phyloP scores from a whole-genome alignment of 495 filamentous ascomycete genomes.

The Tricharina praecox region DNA sequence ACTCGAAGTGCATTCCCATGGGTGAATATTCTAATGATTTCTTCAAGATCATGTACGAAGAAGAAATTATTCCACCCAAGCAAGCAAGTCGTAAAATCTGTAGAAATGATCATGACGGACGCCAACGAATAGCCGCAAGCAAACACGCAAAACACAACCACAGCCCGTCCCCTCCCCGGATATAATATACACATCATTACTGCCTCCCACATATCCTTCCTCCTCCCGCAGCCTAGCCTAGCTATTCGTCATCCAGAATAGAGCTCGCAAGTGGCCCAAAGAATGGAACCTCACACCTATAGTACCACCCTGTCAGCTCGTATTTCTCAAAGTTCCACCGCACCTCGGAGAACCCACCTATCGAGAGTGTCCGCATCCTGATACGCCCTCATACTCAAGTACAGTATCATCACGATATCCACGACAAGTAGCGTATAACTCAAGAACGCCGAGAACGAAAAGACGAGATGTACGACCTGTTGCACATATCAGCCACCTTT shows the following conservation, averaged over 20 bases:
- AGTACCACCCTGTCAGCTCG: not conserved
- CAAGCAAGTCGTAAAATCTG: no score
- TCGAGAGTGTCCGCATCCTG: conserved; percentile 80
- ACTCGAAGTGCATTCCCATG: no score
- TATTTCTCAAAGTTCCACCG: not conserved
- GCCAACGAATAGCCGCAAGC: not conserved
- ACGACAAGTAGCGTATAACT: conserved; percentile 65
- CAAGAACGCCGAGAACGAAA: conserved; percentile 66
- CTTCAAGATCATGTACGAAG: no score
- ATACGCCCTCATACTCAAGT: conserved; percentile 64
- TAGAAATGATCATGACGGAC: no score
- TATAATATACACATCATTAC: not conserved
- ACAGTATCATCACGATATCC: conserved; percentile 62
- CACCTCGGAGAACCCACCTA: conserved; percentile 32
- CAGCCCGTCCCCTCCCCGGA: not conserved
- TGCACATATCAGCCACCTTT: conserved; percentile 9
- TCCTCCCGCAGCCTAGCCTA: conserved; percentile 3
- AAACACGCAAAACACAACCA: not conserved
- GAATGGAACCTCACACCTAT: conserved; percentile 66
- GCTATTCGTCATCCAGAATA: conserved; percentile 79
- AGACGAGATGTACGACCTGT: conserved; percentile 59
- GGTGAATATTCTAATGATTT: no score
- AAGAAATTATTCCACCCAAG: no score
- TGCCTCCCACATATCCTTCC: not conserved
- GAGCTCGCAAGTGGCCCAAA: conserved; percentile 72